Conservation (phyloP, 257 asterid species). For the Cruciata laevipes region DNA sequence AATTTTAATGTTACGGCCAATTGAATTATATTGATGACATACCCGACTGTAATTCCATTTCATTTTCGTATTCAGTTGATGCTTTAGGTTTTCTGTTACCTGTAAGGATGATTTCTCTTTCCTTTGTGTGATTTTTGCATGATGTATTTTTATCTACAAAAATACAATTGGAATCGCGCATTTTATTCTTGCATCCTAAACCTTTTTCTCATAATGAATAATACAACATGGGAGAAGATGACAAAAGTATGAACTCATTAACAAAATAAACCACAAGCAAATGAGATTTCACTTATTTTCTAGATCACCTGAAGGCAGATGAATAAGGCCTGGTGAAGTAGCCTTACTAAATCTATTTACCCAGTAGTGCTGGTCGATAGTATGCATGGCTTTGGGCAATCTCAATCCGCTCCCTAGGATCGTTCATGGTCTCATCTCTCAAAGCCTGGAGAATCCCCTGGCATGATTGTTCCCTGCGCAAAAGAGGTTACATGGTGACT, state of each 20-base stretch:
- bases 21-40: too few species aligned
- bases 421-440: conserved; percentile 73
- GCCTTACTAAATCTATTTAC: conserved; percentile 18
- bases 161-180: not conserved
- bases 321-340: too few species aligned
- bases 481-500: not conserved
- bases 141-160: not conserved
- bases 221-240: not conserved
- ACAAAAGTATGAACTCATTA: not conserved
- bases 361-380: conserved; percentile 83
- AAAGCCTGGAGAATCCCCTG: conserved; percentile 73
- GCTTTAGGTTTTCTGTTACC: too few species aligned
- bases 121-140: too few species aligned
- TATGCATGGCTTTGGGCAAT: conserved; percentile 77
- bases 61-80: too few species aligned
- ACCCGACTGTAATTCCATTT: too few species aligned
- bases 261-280: not conserved
- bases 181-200: not conserved
- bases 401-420: conserved; percentile 84
- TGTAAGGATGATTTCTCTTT: too few species aligned
- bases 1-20: too few species aligned
- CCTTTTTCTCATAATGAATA: not conserved
- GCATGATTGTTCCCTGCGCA: conserved; percentile 51
- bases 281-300: not conserved
- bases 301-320: not conserved